Evolutionary conservation across 108 stramenopile species (phyloP), one percentile per base, ranked within the genome.

Genomic region (Cyclotella cryptica): DNA sequence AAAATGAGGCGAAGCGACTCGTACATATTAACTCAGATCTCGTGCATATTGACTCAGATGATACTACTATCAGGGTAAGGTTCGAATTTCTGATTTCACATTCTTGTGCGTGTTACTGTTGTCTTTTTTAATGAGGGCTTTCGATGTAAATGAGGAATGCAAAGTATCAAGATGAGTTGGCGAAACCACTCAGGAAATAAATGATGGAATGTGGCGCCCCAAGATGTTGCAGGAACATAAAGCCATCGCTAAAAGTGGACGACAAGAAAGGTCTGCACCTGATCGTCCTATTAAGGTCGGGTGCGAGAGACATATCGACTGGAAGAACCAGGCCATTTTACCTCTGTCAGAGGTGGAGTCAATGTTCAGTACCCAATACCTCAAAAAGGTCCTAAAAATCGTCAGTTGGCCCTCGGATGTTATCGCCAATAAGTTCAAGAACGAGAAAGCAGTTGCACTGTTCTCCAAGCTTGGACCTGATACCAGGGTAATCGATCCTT

Each of bases 251-350:
- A 53, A 51, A 18, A 63, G 64, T 22, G 39, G 40, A 0, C n/a
- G 19, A 62, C 45, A 35, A 21, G 28, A 24, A 61, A 29, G 21
- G 24, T 12, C 10, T 8, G 7, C 54, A 41, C 10, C 17, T 42
- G 51, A 53, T 19, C 26, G 43, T 40, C 6, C 21, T 17, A 54
- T 49, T 41, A 49, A 65, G 41, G 64, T 75, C 19, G 75, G 75
- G 19, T 75, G 75, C 39, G 66, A 66, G 18, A 64, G 22, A 13
- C 43, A 30, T 10, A 66, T 75, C 43, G 57, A 57, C 43, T 75
- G 75, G 75, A 75, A 75, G 66, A 57, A 58, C 57, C 75, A 75
- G 29, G 75, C 74, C 22, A 75, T 75, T 35, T 11, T 75, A 28
- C 49, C 75, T 19, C 19, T 27, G 46, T 12, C 63, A 10, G 75